Conservation (phyloP, 2,329 filamentous ascomycete genomes). For the Trichoderma semiorbis region DNA sequence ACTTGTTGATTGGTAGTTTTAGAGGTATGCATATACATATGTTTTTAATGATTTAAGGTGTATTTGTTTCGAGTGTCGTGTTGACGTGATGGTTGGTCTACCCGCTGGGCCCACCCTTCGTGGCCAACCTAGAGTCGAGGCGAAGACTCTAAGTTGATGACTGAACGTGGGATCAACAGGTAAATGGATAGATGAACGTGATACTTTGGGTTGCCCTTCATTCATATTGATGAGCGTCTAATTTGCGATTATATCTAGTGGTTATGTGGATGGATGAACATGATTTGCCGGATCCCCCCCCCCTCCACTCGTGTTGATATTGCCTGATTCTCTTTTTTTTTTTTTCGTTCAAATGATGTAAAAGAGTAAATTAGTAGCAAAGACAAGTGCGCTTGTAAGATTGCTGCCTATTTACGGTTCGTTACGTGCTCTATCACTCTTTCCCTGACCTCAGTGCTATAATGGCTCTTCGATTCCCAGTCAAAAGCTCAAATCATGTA, state of each 20-base stretch:
- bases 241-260: too few relatives aligned
- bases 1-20: slow-evolving; percentile 1
- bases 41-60: not conserved
- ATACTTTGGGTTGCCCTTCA: too few relatives aligned
- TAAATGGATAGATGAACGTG: not conserved
- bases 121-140: too few relatives aligned
- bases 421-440: not conserved
- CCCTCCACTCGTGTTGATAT: not conserved
- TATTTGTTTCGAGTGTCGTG: not conserved
- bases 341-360: too few relatives aligned
- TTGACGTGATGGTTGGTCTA: not conserved
- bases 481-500: not conserved
- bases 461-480: not conserved
- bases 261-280: not conserved
- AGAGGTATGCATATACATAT: not conserved
- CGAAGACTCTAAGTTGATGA: too few relatives aligned
- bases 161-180: too few relatives aligned
- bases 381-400: too few relatives aligned
- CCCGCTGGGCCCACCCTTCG: too few relatives aligned
- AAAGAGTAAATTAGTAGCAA: too few relatives aligned
- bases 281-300: not conserved
- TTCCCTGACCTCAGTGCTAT: not conserved
- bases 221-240: too few relatives aligned
- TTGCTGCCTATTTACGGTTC: not conserved
- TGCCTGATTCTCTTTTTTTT: not conserved